Evolutionary conservation across 2,329 filamentous ascomycete genomes (phyloP).

Genomic region (Fulvia fulva): DNA sequence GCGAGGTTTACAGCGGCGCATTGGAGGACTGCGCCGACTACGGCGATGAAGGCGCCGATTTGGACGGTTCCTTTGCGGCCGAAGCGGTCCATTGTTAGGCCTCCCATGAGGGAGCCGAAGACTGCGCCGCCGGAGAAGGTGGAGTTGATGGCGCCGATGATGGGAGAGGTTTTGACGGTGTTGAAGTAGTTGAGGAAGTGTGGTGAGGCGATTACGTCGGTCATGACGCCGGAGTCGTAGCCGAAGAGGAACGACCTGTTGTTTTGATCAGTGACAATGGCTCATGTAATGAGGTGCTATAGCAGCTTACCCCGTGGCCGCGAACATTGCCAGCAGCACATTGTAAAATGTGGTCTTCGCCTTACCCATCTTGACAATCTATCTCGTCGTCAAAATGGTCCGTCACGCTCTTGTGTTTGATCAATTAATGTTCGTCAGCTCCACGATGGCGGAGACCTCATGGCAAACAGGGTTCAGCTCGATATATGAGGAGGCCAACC

Average conservation of each 20-base stretch:
- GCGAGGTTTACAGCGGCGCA: constrained; percentile 52
- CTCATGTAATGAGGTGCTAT: not conserved
- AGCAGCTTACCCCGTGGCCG: constrained; percentile 25
- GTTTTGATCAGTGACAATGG: constrained; percentile 4
- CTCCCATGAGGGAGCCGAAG: constrained; percentile 52
- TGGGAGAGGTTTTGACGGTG: constrained; percentile 46
- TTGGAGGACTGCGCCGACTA: constrained; percentile 58
- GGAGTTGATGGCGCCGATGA: constrained; percentile 61
- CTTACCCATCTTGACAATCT: constrained; percentile 13
- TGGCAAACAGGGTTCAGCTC: not conserved
- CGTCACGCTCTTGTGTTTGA: not conserved
- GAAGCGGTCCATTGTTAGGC: constrained; percentile 58
- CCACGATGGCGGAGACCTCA: not conserved
- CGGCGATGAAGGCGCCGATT: constrained; percentile 55
- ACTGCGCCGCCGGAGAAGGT: constrained; percentile 59
- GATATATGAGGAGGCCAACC: not conserved
- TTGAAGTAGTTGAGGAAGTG: constrained; percentile 58
- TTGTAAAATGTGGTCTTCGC: constrained; percentile 23
- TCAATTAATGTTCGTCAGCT: not conserved
- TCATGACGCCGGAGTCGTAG: constrained; percentile 45
- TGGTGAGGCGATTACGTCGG: constrained; percentile 53
- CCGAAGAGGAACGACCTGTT: constrained; percentile 43
- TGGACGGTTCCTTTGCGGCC: constrained; percentile 59
- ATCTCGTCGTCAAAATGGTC: not conserved
- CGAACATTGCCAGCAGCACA: constrained; percentile 28